These are phyloP conservation scores for Metschnikowia dekortorum DNA, from an alignment of 805 yeast species.

Conservation along the genomic window DNA sequence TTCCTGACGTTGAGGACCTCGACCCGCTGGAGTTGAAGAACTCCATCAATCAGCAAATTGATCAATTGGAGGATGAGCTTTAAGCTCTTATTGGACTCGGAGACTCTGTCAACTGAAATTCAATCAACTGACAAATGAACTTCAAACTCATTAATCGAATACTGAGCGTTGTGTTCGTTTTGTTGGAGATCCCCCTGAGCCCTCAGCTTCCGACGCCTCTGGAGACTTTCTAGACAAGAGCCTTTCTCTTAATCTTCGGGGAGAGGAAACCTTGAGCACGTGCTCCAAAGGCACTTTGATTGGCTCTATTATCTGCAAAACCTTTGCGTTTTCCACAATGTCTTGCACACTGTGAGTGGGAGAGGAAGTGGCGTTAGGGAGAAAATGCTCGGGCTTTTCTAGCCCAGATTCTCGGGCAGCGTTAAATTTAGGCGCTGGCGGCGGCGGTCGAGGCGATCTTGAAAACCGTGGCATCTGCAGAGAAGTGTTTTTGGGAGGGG, in stretches of 20 bases:
- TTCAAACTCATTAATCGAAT: background rate
- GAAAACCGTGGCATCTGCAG: background rate
- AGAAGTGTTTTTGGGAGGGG: slow-evolving; percentile 2
- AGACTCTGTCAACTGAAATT: background rate
- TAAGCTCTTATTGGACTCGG: background rate
- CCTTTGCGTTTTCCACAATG: slow-evolving; percentile 31
- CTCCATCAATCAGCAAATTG: slow-evolving; percentile 23
- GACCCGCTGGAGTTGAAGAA: slow-evolving; percentile 17
- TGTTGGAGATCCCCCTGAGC: background rate
- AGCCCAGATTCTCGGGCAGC: background rate
- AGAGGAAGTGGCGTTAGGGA: slow-evolving; percentile 10
- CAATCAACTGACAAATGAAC: slow-evolving; percentile 17
- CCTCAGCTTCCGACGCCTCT: background rate
- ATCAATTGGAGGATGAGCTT: slow-evolving; percentile 17
- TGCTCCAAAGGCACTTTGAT: slow-evolving; percentile 32
- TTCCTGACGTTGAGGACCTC: slow-evolving; percentile 8
- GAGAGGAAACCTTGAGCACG: slow-evolving; percentile 30
- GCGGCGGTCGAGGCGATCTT: slow-evolving; percentile 2
- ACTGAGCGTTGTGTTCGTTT: background rate
- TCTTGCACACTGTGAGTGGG: slow-evolving; percentile 4
- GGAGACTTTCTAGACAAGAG: slow-evolving; percentile 7
- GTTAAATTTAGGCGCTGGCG: slow-evolving; percentile 11
- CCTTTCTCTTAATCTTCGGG: slow-evolving; percentile 25
- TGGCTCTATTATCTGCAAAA: slow-evolving; percentile 31
- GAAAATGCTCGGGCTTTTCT: background rate